A percentile compares a stretch with the other conserved stretches of the same genome.
Evolutionary conservation across 352 stramenopile species (phyloP).

Genomic region (Thalassiosira gravida): DNA sequence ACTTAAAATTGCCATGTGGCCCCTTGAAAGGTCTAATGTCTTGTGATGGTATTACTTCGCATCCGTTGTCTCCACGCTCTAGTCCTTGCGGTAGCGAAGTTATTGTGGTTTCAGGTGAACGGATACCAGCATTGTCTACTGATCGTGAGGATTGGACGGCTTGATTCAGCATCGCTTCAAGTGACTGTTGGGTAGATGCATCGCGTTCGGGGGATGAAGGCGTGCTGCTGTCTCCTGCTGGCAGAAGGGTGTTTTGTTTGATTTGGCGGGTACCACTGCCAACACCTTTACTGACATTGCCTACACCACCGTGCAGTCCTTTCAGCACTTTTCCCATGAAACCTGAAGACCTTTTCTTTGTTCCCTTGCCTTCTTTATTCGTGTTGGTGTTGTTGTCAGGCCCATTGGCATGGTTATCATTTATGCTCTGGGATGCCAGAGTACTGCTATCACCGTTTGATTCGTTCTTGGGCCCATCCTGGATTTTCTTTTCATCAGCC

Average conservation of each 20-base stretch:
- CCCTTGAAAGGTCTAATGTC: conserved; percentile 66
- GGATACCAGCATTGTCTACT: conserved; percentile 61
- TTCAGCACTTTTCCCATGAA: conserved; percentile 45
- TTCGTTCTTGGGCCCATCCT: not conserved
- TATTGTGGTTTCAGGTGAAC: conserved; percentile 52
- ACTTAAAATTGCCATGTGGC: conserved; percentile 56
- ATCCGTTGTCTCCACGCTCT: conserved; percentile 57
- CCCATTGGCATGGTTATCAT: not conserved
- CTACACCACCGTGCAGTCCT: conserved; percentile 15
- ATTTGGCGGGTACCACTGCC: not conserved
- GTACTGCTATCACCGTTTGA: conserved; percentile 2
- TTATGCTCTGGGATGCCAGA: conserved; percentile 2
- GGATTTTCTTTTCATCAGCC: conserved; percentile 6
- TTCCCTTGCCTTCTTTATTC: not conserved
- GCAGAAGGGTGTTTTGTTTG: conserved; percentile 21
- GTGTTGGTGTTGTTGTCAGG: not conserved
- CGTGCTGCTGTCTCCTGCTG: conserved; percentile 20
- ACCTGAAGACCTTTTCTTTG: conserved; percentile 39
- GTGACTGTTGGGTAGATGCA: conserved; percentile 56
- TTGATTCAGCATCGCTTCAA: conserved; percentile 72
- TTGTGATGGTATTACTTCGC: conserved; percentile 78
- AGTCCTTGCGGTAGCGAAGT: conserved; percentile 68
- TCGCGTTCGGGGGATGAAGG: conserved; percentile 58
- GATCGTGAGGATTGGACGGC: conserved; percentile 54
- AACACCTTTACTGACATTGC: not conserved